Evolutionary conservation across 2,329 filamentous ascomycete species (phyloP).

Genomic region (Exophiala lecanii-corni): DNA sequence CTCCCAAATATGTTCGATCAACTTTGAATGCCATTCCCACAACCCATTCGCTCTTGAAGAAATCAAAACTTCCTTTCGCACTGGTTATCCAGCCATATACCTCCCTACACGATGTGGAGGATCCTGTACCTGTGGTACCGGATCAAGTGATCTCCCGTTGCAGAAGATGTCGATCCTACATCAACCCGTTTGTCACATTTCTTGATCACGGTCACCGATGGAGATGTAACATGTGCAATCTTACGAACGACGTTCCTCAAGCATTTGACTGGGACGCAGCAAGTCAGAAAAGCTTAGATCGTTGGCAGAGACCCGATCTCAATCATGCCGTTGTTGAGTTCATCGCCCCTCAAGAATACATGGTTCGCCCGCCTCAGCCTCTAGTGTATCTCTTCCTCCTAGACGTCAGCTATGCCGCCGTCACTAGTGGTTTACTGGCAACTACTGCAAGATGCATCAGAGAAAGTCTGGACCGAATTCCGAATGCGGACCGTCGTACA

Average conservation of each 20-base stretch:
- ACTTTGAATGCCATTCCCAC: constrained; percentile 92
- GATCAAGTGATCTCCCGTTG: constrained; percentile 97
- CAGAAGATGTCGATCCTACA: constrained; percentile 91
- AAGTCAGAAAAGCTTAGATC: constrained; percentile 82
- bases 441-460: constrained; percentile 90
- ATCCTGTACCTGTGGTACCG: constrained; percentile 83
- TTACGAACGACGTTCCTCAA: constrained; percentile 98
- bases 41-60: constrained; percentile 88
- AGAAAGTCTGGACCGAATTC: constrained; percentile 92
- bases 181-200: constrained; percentile 96
- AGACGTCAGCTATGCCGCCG: constrained; percentile 85
- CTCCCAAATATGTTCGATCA: constrained; percentile 89
- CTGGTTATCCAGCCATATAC: constrained; percentile 95
- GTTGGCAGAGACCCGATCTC: constrained; percentile 86
- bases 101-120: constrained; percentile 86
- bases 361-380: constrained; percentile 95
- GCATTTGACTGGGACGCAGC: constrained; percentile 97
- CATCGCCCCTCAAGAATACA: constrained; percentile 96
- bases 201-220: constrained; percentile 95
- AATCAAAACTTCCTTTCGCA: constrained; percentile 91
- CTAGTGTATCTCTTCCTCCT: constrained; percentile 94
- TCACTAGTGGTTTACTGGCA: constrained; percentile 84
- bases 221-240: constrained; percentile 99
- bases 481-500: constrained; percentile 92
- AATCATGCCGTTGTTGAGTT: constrained; percentile 98